These are phyloP conservation scores for Paraglomus occultum DNA, from an alignment of 192 early-diverging fungal genomes.

Conservation along the genomic window DNA sequence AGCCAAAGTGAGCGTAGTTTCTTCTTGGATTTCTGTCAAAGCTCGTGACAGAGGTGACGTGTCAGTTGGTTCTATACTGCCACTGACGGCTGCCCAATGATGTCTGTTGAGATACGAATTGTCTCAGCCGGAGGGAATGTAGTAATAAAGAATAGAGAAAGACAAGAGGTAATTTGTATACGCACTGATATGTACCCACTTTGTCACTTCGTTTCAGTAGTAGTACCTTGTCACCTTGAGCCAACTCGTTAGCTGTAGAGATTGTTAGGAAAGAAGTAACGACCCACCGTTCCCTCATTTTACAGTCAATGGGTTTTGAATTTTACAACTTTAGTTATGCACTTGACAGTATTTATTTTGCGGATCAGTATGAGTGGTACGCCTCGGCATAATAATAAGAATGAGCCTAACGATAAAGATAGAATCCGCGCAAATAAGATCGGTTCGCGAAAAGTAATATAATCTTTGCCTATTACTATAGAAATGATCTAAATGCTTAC, in stretches of 20 bases:
- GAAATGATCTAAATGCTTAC: too few relatives aligned
- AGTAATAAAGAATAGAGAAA: too few relatives aligned
- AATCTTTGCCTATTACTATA: too few relatives aligned
- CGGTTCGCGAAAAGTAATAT: too few relatives aligned
- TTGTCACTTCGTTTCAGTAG: constrained; percentile 18
- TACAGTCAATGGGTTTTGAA: not conserved
- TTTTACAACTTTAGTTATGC: not conserved
- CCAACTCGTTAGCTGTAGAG: not conserved
- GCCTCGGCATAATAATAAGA: too few relatives aligned
- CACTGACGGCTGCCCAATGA: constrained; percentile 19
- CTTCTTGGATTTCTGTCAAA: constrained; percentile 21
- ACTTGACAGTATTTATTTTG: too few relatives aligned
- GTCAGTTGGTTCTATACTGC: constrained; percentile 12
- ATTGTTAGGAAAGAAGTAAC: constrained; percentile 17
- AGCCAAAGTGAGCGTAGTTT: not conserved
- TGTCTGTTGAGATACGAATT: not conserved
- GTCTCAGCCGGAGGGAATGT: too few relatives aligned
- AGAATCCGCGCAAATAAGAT: too few relatives aligned
- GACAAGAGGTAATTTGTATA: not conserved
- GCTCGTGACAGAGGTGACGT: constrained; percentile 13
- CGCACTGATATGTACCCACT: constrained; percentile 12
- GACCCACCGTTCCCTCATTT: not conserved
- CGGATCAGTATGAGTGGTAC: too few relatives aligned
- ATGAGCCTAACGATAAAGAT: too few relatives aligned
- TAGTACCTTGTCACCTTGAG: constrained; percentile 9